Evolutionary conservation across 768 basidiomycete species (phyloP), one percentile per base, ranked within the genome.

Genomic region (Rhizopogon rudus): DNA sequence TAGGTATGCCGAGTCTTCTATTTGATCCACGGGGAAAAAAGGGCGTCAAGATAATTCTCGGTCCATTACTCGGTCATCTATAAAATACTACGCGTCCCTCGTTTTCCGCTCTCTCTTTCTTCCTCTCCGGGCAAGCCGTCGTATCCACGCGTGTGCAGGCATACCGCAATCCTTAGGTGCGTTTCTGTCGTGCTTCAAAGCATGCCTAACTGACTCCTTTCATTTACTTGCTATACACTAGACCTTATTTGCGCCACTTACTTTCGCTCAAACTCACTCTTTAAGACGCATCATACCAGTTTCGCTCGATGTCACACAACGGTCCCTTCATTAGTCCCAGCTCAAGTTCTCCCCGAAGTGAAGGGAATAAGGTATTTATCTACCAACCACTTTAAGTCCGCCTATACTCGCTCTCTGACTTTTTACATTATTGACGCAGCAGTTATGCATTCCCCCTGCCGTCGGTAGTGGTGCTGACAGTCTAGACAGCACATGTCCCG

Each of bases 401-500:
- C 8, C 1, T 14, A 33, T 17, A 46, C 12, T 46, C 31, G 4
- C 13, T 40, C 37, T 29, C 17, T 39, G 5, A 22, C 39, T 10
- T 31, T 22, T 22, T 1, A 1, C 14, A 5, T 39, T 13, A 44
- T 45, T 35, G 39, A 1, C 12, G 2, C 31, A 42, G 14, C 39
- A 69, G 70, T 46, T 58, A 40, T 67, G 54, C 44, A 59, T 68
- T 41, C 61, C 70, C 5, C 43, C 67, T 48, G 65, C 70, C 31
- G 20, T 44, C 61, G 39, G 57, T 40, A 35, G 52, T 44, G 46
- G 51, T 48, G 52, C 17, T 20, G 58, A 60, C 17, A 12, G 20
- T 37, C 53, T 55, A n/a, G 57, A 64, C 42, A 65, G 61, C 48
- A 76, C 80, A 37, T 84, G 81, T 83, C 83, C 82, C 13, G 77